Conservation (phyloP, 78 protist genomes). For the Dictyostelium discoideum region DNA sequence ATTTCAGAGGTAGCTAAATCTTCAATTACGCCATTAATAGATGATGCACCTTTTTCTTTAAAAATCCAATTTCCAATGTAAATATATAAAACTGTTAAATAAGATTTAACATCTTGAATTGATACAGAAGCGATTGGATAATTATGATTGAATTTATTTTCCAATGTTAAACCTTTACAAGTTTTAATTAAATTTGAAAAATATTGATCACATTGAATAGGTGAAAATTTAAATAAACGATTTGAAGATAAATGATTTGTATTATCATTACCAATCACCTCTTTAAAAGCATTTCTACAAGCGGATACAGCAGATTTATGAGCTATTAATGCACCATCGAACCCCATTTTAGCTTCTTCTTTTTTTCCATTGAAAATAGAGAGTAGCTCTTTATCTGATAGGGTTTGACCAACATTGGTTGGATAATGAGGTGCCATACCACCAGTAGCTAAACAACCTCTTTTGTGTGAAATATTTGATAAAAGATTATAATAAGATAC, state of each 20-base stretch:
- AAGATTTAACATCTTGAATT: conserved; percentile 41
- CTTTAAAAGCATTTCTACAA: conserved; percentile 46
- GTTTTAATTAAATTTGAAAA: conserved; percentile 8
- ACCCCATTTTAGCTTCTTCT: conserved; percentile 78
- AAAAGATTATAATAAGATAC: conserved; percentile 67
- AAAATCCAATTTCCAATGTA: conserved; percentile 81
- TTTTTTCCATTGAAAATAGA: conserved; percentile 55
- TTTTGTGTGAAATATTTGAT: conserved; percentile 69
- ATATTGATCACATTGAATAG: neutral
- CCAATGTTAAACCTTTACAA: neutral
- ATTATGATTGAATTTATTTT: neutral
- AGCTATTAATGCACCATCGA: conserved; percentile 86
- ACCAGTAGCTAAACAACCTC: conserved; percentile 87
- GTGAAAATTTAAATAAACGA: neutral
- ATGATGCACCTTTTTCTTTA: conserved; percentile 73
- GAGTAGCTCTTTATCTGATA: conserved; percentile 29
- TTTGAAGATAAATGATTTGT: conserved; percentile 26
- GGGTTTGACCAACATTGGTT: no score
- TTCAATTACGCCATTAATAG: conserved; percentile 79
- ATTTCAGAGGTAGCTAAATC: conserved; percentile 90
- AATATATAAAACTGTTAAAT: conserved; percentile 5
- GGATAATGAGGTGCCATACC: conserved; percentile 90
- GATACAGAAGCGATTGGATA: neutral
- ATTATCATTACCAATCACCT: conserved; percentile 60
- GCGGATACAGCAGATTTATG: conserved; percentile 38